Evolutionary conservation across 106 monocot species (phyloP).

Genomic region (Agapanthus africanus): DNA sequence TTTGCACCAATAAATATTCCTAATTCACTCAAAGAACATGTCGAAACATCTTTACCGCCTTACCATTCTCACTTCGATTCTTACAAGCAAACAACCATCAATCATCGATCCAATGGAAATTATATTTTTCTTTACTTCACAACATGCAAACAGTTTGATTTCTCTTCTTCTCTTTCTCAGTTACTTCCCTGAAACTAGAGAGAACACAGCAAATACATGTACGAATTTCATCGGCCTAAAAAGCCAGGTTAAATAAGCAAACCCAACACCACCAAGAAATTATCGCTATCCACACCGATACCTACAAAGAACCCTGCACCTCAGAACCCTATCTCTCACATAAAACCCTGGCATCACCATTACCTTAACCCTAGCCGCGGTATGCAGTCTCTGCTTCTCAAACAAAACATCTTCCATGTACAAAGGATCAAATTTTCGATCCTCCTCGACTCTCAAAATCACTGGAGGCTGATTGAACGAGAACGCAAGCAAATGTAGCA

Average conservation of each 20-base stretch:
- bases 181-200: not conserved
- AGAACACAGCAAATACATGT: not conserved
- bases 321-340: constrained; percentile 68
- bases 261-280: not conserved
- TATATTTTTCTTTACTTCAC: not conserved
- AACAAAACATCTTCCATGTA: constrained; percentile 79
- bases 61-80: no score
- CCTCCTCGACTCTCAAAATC: constrained; percentile 78
- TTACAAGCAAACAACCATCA: no score
- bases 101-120: not conserved
- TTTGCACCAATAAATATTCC: no score
- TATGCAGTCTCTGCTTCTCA: constrained; percentile 32
- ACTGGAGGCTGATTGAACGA: constrained; percentile 59
- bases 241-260: not conserved
- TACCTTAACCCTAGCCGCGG: constrained; percentile 48
- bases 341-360: constrained; percentile 98
- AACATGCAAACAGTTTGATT: not conserved
- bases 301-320: constrained; percentile 72
- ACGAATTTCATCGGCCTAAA: not conserved
- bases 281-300: constrained; percentile 4
- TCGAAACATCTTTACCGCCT: no score
- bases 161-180: not conserved
- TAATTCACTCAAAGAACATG: no score
- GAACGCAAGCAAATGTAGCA: constrained; percentile 84
- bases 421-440: constrained; percentile 44